phyloP scores from a whole-genome alignment of 208 protist species.

The Leptomonas seymouri region DNA sequence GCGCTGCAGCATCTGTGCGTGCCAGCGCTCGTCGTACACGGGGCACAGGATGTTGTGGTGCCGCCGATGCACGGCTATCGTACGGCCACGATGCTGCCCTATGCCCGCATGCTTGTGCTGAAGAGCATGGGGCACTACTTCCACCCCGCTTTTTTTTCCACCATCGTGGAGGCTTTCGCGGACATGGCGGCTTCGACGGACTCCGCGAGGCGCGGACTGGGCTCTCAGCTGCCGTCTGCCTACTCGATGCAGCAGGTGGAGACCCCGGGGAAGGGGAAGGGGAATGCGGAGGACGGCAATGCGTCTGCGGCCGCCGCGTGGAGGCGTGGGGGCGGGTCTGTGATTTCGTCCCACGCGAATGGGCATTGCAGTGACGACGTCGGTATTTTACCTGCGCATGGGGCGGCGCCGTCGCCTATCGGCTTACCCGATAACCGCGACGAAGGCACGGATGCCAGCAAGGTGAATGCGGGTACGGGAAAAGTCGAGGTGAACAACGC shows the following conservation, averaged over 20 bases:
- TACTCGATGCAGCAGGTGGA: neutral
- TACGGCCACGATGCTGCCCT: slow-evolving; percentile 61
- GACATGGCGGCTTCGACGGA: slow-evolving; percentile 42
- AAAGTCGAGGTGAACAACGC: neutral
- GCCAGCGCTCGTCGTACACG: slow-evolving; percentile 76
- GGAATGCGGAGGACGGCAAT: slow-evolving; percentile 3
- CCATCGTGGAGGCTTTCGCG: slow-evolving; percentile 50
- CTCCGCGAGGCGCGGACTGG: neutral
- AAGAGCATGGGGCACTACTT: slow-evolving; percentile 88
- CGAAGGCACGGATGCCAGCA: too few relatives aligned
- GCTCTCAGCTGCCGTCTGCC: slow-evolving; percentile 10
- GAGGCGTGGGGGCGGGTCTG: neutral
- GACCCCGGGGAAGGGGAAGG: neutral
- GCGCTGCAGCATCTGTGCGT: slow-evolving; percentile 42
- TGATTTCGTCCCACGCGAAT: neutral
- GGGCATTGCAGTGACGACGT: neutral
- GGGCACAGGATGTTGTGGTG: slow-evolving; percentile 72
- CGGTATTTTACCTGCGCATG: too few relatives aligned
- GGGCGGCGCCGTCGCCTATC: too few relatives aligned
- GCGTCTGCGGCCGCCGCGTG: slow-evolving; percentile 3
- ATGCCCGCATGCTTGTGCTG: slow-evolving; percentile 59
- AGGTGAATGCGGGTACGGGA: too few relatives aligned
- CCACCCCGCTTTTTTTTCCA: slow-evolving; percentile 70
- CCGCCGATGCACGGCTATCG: slow-evolving; percentile 74
- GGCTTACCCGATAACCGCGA: too few relatives aligned